phyloP scores from a whole-genome alignment of 805 yeast genomes.

The Lipomyces sp. region DNA sequence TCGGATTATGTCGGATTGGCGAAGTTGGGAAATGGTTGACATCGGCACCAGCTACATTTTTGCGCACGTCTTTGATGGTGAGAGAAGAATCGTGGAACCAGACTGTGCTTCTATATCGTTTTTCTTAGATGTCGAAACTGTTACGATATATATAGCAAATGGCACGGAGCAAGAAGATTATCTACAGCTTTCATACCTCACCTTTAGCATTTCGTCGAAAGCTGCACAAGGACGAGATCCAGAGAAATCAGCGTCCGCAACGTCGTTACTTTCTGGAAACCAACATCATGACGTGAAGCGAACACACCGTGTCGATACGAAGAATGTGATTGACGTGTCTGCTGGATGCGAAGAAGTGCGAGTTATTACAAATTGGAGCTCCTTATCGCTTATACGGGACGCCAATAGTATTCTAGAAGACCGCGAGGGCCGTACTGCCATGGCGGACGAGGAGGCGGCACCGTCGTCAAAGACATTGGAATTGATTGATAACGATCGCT shows the following conservation, averaged over 20 bases:
- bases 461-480: neutral
- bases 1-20: constrained; percentile 73
- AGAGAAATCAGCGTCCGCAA: neutral
- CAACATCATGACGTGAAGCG: neutral
- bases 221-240: neutral
- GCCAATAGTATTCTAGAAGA: constrained; percentile 9
- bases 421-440: neutral
- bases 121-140: constrained; percentile 46
- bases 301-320: neutral
- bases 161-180: constrained; percentile 45
- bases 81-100: constrained; percentile 24
- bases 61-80: constrained; percentile 53
- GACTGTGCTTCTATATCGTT: constrained; percentile 28
- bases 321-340: constrained; percentile 11
- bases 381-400: constrained; percentile 19
- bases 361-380: constrained; percentile 20
- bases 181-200: constrained; percentile 44
- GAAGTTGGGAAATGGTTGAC: constrained; percentile 86
- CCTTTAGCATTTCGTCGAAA: constrained; percentile 34
- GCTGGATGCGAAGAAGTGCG: constrained; percentile 29
- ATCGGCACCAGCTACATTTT: constrained; percentile 63
- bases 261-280: constrained; percentile 1
- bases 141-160: constrained; percentile 43
- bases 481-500: neutral
- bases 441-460: neutral